phyloP scores from a whole-genome alignment of 2,329 filamentous ascomycete species.

The Furcasterigmium furcatum region DNA sequence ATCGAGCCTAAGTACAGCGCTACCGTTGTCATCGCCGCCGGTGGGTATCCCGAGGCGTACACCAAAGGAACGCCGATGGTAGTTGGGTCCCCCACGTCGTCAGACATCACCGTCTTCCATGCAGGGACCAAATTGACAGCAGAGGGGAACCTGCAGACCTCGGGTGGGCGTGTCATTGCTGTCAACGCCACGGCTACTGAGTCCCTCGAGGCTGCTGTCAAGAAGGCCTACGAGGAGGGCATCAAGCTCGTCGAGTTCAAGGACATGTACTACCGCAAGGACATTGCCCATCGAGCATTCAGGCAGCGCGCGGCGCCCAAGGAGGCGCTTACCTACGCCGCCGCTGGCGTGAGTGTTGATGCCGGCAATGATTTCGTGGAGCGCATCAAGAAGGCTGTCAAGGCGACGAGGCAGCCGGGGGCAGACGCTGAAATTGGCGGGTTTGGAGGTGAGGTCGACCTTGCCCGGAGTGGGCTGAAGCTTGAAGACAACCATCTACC shows the following conservation, averaged over 20 bases:
- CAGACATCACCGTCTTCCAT: constrained; percentile 72
- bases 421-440: constrained; percentile 93
- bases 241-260: constrained; percentile 67
- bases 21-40: constrained; percentile 81
- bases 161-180: constrained; percentile 83
- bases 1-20: constrained; percentile 65
- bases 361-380: constrained; percentile 90
- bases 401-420: constrained; percentile 77
- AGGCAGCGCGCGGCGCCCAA: constrained; percentile 35
- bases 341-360: constrained; percentile 91
- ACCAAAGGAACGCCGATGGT: constrained; percentile 62
- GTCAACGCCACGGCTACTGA: constrained; percentile 63
- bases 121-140: constrained; percentile 67
- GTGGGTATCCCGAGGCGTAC: constrained; percentile 80
- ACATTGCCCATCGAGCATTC: constrained; percentile 78
- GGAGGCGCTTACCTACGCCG: constrained; percentile 78
- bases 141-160: constrained; percentile 59
- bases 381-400: constrained; percentile 87
- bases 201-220: constrained; percentile 72
- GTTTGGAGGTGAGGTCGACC: constrained; percentile 85
- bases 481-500: constrained; percentile 53
- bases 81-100: constrained; percentile 29
- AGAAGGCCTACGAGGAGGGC: constrained; percentile 75
- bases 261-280: constrained; percentile 80
- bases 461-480: constrained; percentile 58